Evolutionary conservation across 352 stramenopile genomes (phyloP), one percentile per base, ranked within the genome.

Genomic region (Phytophthora tubulina): DNA sequence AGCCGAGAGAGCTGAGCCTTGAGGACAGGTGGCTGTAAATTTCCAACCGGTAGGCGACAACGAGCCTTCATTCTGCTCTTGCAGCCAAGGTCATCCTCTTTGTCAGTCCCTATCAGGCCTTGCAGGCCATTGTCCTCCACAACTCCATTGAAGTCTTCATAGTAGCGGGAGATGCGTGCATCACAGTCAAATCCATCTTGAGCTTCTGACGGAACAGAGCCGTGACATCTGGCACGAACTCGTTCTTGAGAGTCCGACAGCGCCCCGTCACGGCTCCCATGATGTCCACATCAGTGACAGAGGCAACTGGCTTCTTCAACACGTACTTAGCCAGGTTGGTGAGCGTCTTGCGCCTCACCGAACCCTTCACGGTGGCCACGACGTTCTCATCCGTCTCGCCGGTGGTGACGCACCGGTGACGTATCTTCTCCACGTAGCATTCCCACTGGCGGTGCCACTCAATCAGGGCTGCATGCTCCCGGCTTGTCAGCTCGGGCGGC

Each of bases 321-420:
- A n/a, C n/a, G n/a, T n/a, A n/a, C n/a, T 15, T 60, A 13, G 68
- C 54, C 31, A 71, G 3, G 31, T 66, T 70, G 11, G 59, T 51
- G 4, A 72, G 62, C 0, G 56, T 51, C n/a, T 59, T 45, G 0
- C 9, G 46, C 39, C n/a, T n/a, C n/a, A n/a, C n/a, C n/a, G n/a
- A n/a, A n/a, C n/a, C n/a, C n/a, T 60, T 72, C 0, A 70, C 52
- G 0, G 57, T 72, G 0, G 39, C 62, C 30, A 65, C 61, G 2
- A 67, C 64, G 41, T 53, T 61, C 42, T 76, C 68, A 21, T 50
- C n/a, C n/a, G n/a, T n/a, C n/a, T n/a, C n/a, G n/a, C n/a, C n/a
- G n/a, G n/a, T n/a, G n/a, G n/a, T n/a, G n/a, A n/a, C n/a, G n/a
- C n/a, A n/a, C n/a, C n/a, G n/a, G n/a, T n/a, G n/a, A n/a, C n/a